phyloP scores from a whole-genome alignment of 140 eudicot species.

The Bidens hawaiensis region DNA sequence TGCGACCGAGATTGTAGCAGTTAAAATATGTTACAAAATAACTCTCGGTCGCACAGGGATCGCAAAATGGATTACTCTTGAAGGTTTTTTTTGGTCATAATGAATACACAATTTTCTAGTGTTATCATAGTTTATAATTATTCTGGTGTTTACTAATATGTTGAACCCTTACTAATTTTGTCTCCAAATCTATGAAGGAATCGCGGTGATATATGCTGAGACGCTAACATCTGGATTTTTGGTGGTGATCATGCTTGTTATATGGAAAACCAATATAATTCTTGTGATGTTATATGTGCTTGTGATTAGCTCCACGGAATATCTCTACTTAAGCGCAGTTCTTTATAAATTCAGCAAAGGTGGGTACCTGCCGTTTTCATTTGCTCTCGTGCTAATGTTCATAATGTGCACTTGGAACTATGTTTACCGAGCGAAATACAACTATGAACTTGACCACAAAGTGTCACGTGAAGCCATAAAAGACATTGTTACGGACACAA shows the following conservation, averaged over 20 bases:
- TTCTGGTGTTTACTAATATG: neutral
- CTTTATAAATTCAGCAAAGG: constrained; percentile 71
- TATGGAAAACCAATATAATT: constrained; percentile 69
- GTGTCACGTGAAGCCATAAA: constrained; percentile 47
- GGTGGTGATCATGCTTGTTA: constrained; percentile 63
- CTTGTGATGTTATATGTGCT: constrained; percentile 38
- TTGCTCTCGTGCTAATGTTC: constrained; percentile 46
- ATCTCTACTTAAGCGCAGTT: constrained; percentile 59
- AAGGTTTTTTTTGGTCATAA: too few species aligned
- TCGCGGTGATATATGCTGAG: constrained; percentile 85
- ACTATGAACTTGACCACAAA: constrained; percentile 64
- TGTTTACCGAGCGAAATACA: constrained; percentile 56
- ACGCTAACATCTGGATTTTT: constrained; percentile 60
- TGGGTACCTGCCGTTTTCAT: constrained; percentile 71
- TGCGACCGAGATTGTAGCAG: too few species aligned
- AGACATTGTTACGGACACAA: constrained; percentile 30
- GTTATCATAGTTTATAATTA: neutral
- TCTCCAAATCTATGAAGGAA: constrained; percentile 34
- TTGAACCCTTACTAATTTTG: neutral
- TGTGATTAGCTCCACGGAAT: constrained; percentile 50
- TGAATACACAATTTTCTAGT: too few species aligned
- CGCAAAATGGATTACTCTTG: too few species aligned
- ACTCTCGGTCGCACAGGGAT: too few species aligned
- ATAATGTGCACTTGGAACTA: constrained; percentile 77
- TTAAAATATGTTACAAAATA: too few species aligned